These are phyloP conservation scores for Shiraia sp. DNA, from an alignment of 2,329 filamentous ascomycete genomes.

Conservation along the genomic window DNA sequence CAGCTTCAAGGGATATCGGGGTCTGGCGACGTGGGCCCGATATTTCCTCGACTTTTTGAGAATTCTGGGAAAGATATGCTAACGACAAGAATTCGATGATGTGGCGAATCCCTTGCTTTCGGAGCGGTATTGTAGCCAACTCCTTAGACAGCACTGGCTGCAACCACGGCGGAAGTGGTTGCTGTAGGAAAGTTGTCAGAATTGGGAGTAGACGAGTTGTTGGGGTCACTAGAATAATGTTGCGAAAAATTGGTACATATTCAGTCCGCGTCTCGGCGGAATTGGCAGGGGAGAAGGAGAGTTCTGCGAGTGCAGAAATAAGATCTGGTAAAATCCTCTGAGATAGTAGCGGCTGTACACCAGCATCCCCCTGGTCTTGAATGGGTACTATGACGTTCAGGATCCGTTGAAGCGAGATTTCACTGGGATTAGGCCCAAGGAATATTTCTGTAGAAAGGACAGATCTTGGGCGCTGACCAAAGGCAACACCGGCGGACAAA, in stretches of 20 bases:
- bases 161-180: slow-evolving; percentile 65
- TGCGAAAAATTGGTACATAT: slow-evolving; percentile 24
- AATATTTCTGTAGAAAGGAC: slow-evolving; percentile 27
- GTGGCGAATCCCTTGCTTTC: slow-evolving; percentile 65
- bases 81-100: slow-evolving; percentile 73
- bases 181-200: slow-evolving; percentile 67
- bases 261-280: slow-evolving; percentile 5
- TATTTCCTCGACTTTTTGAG: slow-evolving; percentile 42
- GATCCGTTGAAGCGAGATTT: slow-evolving; percentile 15
- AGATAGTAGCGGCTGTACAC: slow-evolving; percentile 42
- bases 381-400: slow-evolving; percentile 27
- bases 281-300: slow-evolving; percentile 35
- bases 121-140: slow-evolving; percentile 64
- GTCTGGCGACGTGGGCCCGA: slow-evolving; percentile 47
- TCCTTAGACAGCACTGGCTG: slow-evolving; percentile 59
- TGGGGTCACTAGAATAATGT: slow-evolving; percentile 38
- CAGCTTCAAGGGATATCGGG: slow-evolving; percentile 69
- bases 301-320: slow-evolving; percentile 39
- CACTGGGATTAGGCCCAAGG: slow-evolving; percentile 11
- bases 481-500: slow-evolving; percentile 38
- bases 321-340: slow-evolving; percentile 42
- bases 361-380: slow-evolving; percentile 29
- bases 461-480: slow-evolving; percentile 40
- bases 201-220: slow-evolving; percentile 63
- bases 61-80: slow-evolving; percentile 61